Evolutionary conservation across 495 filamentous ascomycete genomes (phyloP).

Genomic region (Aspergillus avenaceus): DNA sequence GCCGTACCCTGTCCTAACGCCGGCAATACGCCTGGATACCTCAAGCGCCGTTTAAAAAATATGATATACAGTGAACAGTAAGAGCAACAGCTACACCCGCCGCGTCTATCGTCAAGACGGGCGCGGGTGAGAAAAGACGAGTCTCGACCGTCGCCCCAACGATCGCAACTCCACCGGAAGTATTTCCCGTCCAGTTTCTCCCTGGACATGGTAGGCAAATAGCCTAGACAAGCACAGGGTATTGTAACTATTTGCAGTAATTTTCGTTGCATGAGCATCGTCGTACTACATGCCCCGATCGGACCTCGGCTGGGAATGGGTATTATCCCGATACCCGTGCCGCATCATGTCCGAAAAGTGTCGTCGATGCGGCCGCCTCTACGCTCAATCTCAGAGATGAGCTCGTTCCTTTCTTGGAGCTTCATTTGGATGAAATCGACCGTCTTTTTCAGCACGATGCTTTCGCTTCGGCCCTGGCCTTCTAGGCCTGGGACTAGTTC

Average conservation of each 20-base stretch:
- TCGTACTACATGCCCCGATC: neutral
- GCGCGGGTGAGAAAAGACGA: neutral
- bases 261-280: constrained; percentile 4
- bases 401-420: constrained; percentile 55
- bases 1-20: too few relatives aligned
- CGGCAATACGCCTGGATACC: neutral
- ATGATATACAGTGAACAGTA: neutral
- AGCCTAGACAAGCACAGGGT: neutral
- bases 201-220: neutral
- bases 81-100: neutral
- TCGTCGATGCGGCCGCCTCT: constrained; percentile 56
- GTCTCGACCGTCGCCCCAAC: neutral
- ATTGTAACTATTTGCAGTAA: neutral
- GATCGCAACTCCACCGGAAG: neutral
- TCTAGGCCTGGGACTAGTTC: constrained; percentile 76
- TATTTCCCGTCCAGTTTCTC: neutral
- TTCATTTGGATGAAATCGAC: constrained; percentile 66
- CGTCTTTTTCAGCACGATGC: constrained; percentile 72
- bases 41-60: neutral
- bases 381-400: constrained; percentile 59
- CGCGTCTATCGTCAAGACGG: neutral
- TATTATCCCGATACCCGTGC: neutral
- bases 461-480: constrained; percentile 82
- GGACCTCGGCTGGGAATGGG: constrained; percentile 11
- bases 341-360: constrained; percentile 30